Percentiles rank a stretch among this genome's conserved stretches.
These are phyloP conservation scores for Umbelopsis isabellina DNA, from an alignment of 192 early-diverging fungal genomes.

Conservation along the genomic window DNA sequence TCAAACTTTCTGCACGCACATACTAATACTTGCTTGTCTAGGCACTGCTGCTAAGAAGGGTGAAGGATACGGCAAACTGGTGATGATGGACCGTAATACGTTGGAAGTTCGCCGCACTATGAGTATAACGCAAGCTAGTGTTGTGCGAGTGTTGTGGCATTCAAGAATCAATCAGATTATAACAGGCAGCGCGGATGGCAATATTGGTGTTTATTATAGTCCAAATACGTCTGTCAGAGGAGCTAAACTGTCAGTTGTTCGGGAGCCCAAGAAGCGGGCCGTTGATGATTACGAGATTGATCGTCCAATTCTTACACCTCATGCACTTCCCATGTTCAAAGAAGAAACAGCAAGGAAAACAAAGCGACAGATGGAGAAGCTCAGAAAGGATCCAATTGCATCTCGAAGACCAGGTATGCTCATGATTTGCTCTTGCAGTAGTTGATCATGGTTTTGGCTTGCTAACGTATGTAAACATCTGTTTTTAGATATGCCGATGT, in stretches of 20 bases:
- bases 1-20: not conserved
- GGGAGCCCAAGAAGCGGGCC: conserved; percentile 65
- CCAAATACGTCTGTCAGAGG: conserved; percentile 69
- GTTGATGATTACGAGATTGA: conserved; percentile 65
- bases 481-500: conserved; percentile 63
- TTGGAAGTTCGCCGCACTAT: conserved; percentile 56
- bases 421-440: not conserved
- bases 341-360: conserved; percentile 64
- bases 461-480: not conserved
- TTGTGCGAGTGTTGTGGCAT: conserved; percentile 86
- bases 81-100: conserved; percentile 66
- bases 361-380: conserved; percentile 77
- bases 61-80: conserved; percentile 64
- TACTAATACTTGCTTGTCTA: conserved; percentile 10
- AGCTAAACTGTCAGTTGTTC: conserved; percentile 69
- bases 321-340: conserved; percentile 86
- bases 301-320: conserved; percentile 84
- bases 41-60: conserved; percentile 72
- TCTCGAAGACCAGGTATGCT: conserved; percentile 69
- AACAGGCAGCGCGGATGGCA: conserved; percentile 75
- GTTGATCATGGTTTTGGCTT: conserved; percentile 11
- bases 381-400: conserved; percentile 69
- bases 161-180: conserved; percentile 84
- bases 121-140: conserved; percentile 62
- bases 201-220: conserved; percentile 78